A percentile compares a stretch with the other conserved stretches of the same genome.
Conservation (phyloP, 129 eudicot genomes). For the Flaveria linearis region DNA sequence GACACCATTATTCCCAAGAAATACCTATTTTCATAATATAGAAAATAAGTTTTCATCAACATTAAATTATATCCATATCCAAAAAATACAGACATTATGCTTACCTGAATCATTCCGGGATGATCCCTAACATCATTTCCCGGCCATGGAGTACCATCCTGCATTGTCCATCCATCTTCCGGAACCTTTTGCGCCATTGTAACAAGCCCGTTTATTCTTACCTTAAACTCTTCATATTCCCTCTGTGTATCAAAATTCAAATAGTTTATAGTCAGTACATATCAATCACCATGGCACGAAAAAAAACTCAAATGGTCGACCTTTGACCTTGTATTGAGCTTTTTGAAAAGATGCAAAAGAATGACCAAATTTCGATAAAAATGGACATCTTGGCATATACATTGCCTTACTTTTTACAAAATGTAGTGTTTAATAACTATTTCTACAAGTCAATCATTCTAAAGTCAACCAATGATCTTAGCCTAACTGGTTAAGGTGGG, state of each 20-base stretch:
- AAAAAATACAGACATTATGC: not conserved
- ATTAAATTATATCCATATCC: not conserved
- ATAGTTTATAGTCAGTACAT: slow-evolving; percentile 6
- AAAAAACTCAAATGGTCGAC: not conserved
- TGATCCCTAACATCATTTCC: slow-evolving; percentile 90
- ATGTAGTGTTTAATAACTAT: too few species aligned
- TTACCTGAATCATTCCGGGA: slow-evolving; percentile 94
- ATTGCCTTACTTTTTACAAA: not conserved
- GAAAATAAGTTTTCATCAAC: not conserved
- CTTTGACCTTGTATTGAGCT: not conserved
- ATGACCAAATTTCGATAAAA: not conserved
- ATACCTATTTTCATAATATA: slow-evolving; percentile 44
- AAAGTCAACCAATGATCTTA: too few species aligned
- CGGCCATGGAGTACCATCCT: slow-evolving; percentile 93
- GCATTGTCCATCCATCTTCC: slow-evolving; percentile 96
- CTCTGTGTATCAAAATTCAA: slow-evolving; percentile 50
- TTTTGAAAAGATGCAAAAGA: not conserved
- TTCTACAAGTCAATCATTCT: not conserved
- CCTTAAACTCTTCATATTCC: slow-evolving; percentile 85
- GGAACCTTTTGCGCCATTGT: slow-evolving; percentile 92
- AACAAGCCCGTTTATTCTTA: slow-evolving; percentile 79
- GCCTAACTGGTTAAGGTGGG: too few species aligned
- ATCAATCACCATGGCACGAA: not conserved
- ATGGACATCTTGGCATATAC: not conserved
- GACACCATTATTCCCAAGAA: slow-evolving; percentile 74